Evolutionary conservation across 2,329 filamentous ascomycete genomes (phyloP).

Genomic region (Diaporthe sp.): DNA sequence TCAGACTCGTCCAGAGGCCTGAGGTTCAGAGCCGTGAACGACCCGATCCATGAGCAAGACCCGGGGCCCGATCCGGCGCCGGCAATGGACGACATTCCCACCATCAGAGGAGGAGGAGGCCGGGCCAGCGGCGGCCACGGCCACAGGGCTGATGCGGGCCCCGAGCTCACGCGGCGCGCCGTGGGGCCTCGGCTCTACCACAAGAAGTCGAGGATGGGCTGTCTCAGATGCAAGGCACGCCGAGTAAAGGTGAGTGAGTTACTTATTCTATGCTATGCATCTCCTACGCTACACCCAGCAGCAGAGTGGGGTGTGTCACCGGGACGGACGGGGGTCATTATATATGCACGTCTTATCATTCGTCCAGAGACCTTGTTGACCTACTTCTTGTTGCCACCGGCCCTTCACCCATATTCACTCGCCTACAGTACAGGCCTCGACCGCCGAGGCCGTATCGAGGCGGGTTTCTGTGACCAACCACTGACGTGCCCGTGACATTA

Average conservation of each 20-base stretch:
- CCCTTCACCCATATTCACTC: not conserved
- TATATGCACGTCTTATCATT: slow-evolving; percentile 5
- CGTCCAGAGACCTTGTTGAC: not conserved
- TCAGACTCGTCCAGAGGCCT: slow-evolving; percentile 7
- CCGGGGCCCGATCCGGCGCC: not conserved
- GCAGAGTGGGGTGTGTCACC: not conserved
- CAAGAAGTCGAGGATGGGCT: slow-evolving; percentile 50
- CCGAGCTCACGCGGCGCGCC: slow-evolving; percentile 23
- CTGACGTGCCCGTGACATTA: not conserved
- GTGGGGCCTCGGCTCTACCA: slow-evolving; percentile 49
- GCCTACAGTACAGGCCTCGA: not conserved
- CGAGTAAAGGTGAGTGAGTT: slow-evolving; percentile 48
- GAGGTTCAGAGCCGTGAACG: slow-evolving; percentile 22
- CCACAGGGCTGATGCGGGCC: not conserved
- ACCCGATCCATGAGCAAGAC: not conserved
- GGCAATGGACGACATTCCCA: slow-evolving; percentile 12
- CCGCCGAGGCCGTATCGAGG: not conserved
- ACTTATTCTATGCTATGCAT: not conserved
- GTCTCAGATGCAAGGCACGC: slow-evolving; percentile 48
- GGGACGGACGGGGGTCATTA: not conserved
- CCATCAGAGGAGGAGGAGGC: slow-evolving; percentile 10
- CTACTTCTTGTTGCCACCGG: not conserved
- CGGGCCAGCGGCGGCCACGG: not conserved
- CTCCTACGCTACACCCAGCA: not conserved
- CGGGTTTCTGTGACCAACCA: not conserved